These are phyloP conservation scores for Pulveroboletus sp. DNA, from an alignment of 768 basidiomycete species.

Conservation along the genomic window DNA sequence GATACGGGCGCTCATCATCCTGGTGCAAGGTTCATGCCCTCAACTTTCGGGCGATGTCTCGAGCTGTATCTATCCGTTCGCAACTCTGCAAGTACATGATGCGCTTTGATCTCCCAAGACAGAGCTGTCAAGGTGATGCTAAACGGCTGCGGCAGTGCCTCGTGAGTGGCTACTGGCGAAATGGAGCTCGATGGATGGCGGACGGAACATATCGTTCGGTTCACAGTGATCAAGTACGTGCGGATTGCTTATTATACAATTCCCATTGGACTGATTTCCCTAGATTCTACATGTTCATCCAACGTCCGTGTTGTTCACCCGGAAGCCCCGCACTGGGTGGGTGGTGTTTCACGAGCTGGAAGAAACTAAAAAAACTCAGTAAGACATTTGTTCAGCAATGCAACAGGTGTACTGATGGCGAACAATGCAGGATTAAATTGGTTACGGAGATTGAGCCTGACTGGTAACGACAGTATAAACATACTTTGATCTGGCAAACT, in stretches of 20 bases:
- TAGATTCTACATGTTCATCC: constrained; percentile 90
- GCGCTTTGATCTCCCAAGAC: constrained; percentile 74
- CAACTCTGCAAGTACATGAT: constrained; percentile 95
- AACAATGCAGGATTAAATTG: constrained; percentile 68
- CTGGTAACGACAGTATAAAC: constrained; percentile 50
- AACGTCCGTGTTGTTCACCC: constrained; percentile 88
- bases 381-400: constrained; percentile 27
- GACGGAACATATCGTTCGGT: constrained; percentile 94
- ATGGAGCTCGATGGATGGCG: constrained; percentile 84
- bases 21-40: constrained; percentile 94
- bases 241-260: not conserved
- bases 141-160: constrained; percentile 82
- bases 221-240: constrained; percentile 72
- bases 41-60: constrained; percentile 90
- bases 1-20: constrained; percentile 75
- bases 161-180: constrained; percentile 90
- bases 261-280: too few species aligned
- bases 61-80: constrained; percentile 90
- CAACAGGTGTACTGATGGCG: constrained; percentile 7
- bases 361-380: constrained; percentile 95
- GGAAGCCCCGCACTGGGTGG: constrained; percentile 89
- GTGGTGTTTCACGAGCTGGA: constrained; percentile 95
- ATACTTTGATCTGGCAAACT: not conserved
- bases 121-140: constrained; percentile 89
- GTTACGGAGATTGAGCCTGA: constrained; percentile 94